Conservation (phyloP, 768 basidiomycete genomes). For the Suillus clintonianus region DNA sequence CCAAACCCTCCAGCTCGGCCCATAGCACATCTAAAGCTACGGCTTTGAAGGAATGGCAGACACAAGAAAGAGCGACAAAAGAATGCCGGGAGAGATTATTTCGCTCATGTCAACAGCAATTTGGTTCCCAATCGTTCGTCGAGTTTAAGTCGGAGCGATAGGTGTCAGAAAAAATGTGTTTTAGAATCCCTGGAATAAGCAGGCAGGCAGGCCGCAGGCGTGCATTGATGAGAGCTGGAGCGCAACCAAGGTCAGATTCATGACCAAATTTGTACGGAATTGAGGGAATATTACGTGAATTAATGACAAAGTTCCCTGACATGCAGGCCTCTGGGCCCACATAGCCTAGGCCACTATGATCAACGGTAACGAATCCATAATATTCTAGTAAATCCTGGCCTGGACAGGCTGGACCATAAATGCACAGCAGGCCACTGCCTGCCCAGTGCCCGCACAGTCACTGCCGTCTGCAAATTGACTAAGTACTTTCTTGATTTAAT, state of each 20-base stretch:
- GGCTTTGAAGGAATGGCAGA: slow-evolving; percentile 15
- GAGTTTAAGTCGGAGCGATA: neutral
- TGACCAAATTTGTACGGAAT: too few species aligned
- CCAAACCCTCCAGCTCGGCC: slow-evolving; percentile 9
- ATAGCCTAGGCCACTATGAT: too few species aligned
- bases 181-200: neutral
- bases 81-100: neutral
- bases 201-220: neutral
- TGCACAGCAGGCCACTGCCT: too few species aligned
- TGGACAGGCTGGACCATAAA: neutral
- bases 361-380: too few species aligned
- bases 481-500: too few species aligned
- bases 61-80: neutral
- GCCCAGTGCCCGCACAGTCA: neutral
- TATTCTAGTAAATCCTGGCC: neutral
- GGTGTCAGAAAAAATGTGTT: neutral
- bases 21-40: slow-evolving; percentile 14
- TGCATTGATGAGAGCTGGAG: too few species aligned
- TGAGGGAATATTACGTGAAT: too few species aligned
- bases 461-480: neutral
- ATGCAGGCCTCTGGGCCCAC: too few species aligned
- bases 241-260: neutral
- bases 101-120: too few species aligned
- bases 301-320: too few species aligned
- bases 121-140: neutral